Evolutionary conservation across 2,329 filamentous ascomycete species (phyloP).

Genomic region (Aureobasidium sp.): DNA sequence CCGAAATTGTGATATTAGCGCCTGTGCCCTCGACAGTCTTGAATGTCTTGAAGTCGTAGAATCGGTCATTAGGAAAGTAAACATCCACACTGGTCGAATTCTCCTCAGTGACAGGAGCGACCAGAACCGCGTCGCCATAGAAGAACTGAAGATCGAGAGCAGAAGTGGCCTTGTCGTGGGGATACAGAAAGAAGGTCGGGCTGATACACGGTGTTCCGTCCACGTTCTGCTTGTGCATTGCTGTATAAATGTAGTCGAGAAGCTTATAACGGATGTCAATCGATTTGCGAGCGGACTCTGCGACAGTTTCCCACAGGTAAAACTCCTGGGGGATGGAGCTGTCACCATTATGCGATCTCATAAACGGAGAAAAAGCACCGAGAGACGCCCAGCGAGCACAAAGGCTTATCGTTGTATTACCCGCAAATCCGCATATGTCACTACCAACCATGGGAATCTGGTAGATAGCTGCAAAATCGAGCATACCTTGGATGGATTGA

Average conservation of each 20-base stretch:
- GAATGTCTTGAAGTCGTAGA: conserved; percentile 53
- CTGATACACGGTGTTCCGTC: conserved; percentile 58
- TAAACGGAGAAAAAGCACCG: conserved; percentile 67
- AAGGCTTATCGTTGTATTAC: conserved; percentile 56
- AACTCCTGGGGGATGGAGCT: conserved; percentile 56
- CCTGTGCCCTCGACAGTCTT: conserved; percentile 38
- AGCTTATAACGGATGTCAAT: conserved; percentile 66
- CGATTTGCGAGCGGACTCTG: conserved; percentile 57
- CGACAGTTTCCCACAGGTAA: conserved; percentile 58
- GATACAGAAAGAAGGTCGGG: conserved; percentile 66
- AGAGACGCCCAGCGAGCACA: conserved; percentile 67
- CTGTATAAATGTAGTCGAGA: conserved; percentile 72
- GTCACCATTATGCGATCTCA: conserved; percentile 60
- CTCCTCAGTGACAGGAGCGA: conserved; percentile 47
- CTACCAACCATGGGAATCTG: conserved; percentile 37
- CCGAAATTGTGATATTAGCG: conserved; percentile 31
- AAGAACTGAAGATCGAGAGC: conserved; percentile 44
- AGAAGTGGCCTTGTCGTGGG: conserved; percentile 31
- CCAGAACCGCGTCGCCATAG: conserved; percentile 47
- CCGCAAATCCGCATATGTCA: conserved; percentile 70
- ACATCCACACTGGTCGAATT: conserved; percentile 43
- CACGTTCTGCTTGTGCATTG: conserved; percentile 50
- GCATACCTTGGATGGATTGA: conserved; percentile 32
- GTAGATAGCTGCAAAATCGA: conserved; percentile 39
- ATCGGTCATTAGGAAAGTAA: conserved; percentile 50